Percentiles rank a stretch among this genome's conserved stretches.
These are phyloP conservation scores for Amphirosellinia nigrospora DNA, from an alignment of 495 filamentous ascomycete species.

Conservation along the genomic window DNA sequence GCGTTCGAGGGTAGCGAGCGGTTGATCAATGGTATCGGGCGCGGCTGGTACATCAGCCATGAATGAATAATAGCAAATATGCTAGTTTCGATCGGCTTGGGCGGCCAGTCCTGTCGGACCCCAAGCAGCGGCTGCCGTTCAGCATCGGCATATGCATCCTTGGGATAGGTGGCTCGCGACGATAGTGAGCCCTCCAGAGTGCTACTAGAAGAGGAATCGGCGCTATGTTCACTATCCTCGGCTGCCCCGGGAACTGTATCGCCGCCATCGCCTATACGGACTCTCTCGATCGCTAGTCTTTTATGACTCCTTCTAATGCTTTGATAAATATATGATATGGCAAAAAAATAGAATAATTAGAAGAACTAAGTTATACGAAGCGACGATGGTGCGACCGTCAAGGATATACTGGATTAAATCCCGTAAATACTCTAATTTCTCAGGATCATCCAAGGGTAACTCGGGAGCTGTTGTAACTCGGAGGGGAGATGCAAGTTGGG, in stretches of 20 bases:
- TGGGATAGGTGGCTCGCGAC: constrained; percentile 27
- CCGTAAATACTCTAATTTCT: constrained; percentile 42
- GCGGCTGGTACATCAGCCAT: constrained; percentile 60
- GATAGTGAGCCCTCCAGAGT: constrained; percentile 34
- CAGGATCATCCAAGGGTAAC: constrained; percentile 31
- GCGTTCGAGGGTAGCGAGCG: constrained; percentile 60
- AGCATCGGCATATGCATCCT: constrained; percentile 29
- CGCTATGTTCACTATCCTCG: constrained; percentile 30
- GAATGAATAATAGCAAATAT: constrained; percentile 30
- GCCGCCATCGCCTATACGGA: neutral
- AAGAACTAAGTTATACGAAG: constrained; percentile 45
- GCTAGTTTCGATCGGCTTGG: constrained; percentile 7
- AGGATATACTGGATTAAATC: constrained; percentile 41
- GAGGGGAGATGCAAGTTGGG: constrained; percentile 22
- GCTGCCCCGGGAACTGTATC: constrained; percentile 14
- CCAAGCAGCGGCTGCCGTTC: constrained; percentile 37
- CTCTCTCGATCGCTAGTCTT: constrained; percentile 30
- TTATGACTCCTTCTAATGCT: constrained; percentile 28
- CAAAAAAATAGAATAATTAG: constrained; percentile 38
- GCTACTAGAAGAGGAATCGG: constrained; percentile 36
- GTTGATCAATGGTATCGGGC: constrained; percentile 59
- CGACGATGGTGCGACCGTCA: constrained; percentile 42
- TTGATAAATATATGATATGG: constrained; percentile 38
- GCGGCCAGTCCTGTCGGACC: constrained; percentile 3
- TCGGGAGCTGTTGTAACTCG: neutral